These are phyloP conservation scores for Hemileia vastatrix DNA, from an alignment of 1,284 basidiomycete genomes.

Conservation along the genomic window DNA sequence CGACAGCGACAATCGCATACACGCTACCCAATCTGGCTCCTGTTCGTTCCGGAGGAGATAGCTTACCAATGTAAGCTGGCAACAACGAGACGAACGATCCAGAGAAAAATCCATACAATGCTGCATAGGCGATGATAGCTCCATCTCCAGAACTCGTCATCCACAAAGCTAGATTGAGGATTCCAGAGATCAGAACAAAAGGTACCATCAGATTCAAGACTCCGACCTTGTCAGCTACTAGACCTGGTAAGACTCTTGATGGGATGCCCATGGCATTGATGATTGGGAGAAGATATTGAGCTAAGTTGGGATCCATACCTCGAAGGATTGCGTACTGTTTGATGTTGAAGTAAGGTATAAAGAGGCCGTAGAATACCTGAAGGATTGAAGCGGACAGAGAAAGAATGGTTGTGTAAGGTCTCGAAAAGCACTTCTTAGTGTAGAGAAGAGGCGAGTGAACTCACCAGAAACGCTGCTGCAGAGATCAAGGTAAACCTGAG, in stretches of 20 bases:
- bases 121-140: background rate
- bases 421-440: too few species aligned
- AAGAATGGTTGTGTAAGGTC: too few species aligned
- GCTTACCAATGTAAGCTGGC: background rate
- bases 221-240: background rate
- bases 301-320: background rate
- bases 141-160: background rate
- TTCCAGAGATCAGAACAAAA: background rate
- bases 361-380: background rate
- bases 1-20: background rate
- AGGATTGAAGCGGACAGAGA: too few species aligned
- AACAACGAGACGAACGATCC: background rate
- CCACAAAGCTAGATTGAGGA: background rate
- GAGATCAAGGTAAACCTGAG: too few species aligned
- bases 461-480: too few species aligned
- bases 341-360: background rate
- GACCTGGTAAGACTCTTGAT: background rate
- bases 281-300: background rate
- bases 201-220: background rate
- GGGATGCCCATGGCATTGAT: background rate
- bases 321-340: background rate
- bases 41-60: background rate
- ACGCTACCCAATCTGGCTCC: background rate
- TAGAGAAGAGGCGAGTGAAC: too few species aligned
- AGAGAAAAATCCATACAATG: background rate